Evolutionary conservation across 768 basidiomycete genomes (phyloP).

Genomic region (Leucosporidium scottii): DNA sequence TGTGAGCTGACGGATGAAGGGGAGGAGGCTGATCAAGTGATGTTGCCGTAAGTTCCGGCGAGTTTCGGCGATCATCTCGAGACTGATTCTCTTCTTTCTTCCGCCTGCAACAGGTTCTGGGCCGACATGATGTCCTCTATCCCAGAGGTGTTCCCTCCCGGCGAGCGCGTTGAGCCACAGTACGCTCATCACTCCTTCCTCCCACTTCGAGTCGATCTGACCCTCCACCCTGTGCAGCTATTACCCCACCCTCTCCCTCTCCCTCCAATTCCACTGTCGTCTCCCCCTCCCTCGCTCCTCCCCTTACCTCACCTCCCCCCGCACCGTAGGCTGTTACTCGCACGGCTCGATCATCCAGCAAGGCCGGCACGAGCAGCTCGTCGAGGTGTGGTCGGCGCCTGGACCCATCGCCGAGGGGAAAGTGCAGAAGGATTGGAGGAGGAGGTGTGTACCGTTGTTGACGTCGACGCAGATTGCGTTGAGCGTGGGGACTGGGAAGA

Average conservation of each 20-base stretch:
- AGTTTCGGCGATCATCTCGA: too few relatives aligned
- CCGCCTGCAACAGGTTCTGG: not conserved
- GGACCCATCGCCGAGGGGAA: slow-evolving; percentile 4
- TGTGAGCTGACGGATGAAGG: not conserved
- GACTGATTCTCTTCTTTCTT: not conserved
- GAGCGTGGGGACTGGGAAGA: not conserved
- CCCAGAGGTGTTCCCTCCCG: not conserved
- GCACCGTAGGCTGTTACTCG: not conserved
- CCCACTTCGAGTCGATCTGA: not conserved
- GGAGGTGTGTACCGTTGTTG: not conserved
- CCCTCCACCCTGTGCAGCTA: too few relatives aligned
- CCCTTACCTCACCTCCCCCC: not conserved
- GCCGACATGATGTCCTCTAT: not conserved
- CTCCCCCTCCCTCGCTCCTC: not conserved
- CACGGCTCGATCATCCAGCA: slow-evolving; percentile 1
- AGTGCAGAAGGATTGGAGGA: slow-evolving; percentile 5
- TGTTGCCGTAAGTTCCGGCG: not conserved
- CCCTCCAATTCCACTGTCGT: slow-evolving; percentile 2
- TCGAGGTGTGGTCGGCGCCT: slow-evolving; percentile 9
- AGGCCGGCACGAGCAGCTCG: slow-evolving; percentile 5
- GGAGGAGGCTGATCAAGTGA: not conserved
- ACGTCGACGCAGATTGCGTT: slow-evolving; percentile 3
- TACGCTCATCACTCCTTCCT: not conserved
- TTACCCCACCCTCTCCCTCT: not conserved
- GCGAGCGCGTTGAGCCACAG: not conserved